Base-by-base conservation (phyloP, 257 asterid genomes). In the Nicotiana knightiana region DNA sequence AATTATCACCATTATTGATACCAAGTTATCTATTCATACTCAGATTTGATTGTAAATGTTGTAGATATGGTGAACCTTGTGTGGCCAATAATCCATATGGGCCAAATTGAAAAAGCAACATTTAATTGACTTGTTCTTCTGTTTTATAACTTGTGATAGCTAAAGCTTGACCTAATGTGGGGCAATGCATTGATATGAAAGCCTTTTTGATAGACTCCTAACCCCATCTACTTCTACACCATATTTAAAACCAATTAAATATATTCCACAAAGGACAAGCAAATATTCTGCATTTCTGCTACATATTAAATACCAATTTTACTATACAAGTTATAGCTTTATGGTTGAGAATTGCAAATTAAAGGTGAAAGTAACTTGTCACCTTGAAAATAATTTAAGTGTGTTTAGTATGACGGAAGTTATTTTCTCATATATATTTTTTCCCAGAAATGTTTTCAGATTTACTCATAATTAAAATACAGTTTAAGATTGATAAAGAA, bases 21-120 rank as follows among this genome's bases (percentile, higher is more conserved):
- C 57, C 81, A 12, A 37, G 63, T 63, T 33, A 82, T 81, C 86
- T 57, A 65, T 78, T 77, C 64, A 83, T 88, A 2, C 70, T 59
- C 83, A 57, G 18, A 73, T 63, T 81, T 79, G 61, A 83, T 76
- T 85, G 84, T 79, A 81, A 51, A 43, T 84, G 76, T 75, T 57
- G 59, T 83, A 78, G 86, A 68, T 83, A 64, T 79, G 66, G 83
- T 68, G 78, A 51, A 65, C 61, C 48, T 67, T 76, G 51, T 83
- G 81, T 85, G 92, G 89, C 84, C 85, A 82, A 46, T 30, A 66
- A 75, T 77, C 79, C 64, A 82, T 84, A 15, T 51, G 58, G 77
- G 79, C 78, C 57, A 76, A 83, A 75, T 73, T 33, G 81, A 82
- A 32, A 61, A 81, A 53, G 53, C 80, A 70, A 84, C 85, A 76